Conservation (phyloP, 139 green algal genomes). For the Mychonastes homosphaera region DNA sequence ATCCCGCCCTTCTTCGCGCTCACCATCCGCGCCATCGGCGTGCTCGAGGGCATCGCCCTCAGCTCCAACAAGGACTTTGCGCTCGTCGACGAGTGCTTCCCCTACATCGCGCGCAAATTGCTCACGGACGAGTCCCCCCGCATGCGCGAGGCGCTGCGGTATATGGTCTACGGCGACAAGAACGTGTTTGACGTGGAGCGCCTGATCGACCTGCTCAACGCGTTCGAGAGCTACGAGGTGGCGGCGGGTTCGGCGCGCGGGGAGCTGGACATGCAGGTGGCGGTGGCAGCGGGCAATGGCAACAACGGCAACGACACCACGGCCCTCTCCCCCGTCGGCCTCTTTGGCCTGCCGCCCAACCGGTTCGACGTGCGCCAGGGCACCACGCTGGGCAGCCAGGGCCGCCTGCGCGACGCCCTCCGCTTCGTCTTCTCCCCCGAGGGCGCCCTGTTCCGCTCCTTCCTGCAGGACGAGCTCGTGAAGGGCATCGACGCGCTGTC, state of each 20-base stretch:
- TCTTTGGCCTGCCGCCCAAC: constrained; percentile 23
- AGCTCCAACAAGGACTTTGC: constrained; percentile 65
- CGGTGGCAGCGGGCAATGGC: constrained; percentile 13
- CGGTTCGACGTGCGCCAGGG: constrained; percentile 19
- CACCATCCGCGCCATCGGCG: constrained; percentile 85
- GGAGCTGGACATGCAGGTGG: constrained; percentile 28
- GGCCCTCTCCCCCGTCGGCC: not conserved
- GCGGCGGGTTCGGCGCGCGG: constrained; percentile 43
- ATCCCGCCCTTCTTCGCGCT: constrained; percentile 77
- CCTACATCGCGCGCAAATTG: constrained; percentile 86
- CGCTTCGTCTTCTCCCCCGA: constrained; percentile 40
- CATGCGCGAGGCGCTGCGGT: constrained; percentile 67
- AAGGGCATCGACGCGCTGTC: constrained; percentile 86
- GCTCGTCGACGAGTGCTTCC: constrained; percentile 96
- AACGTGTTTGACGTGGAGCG: constrained; percentile 61
- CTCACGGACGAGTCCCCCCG: constrained; percentile 85
- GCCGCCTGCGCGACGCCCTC: constrained; percentile 43
- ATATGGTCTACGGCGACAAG: constrained; percentile 72
- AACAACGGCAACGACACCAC: not conserved
- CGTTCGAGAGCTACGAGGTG: constrained; percentile 82
- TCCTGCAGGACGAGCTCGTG: constrained; percentile 92
- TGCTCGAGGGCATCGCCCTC: constrained; percentile 66
- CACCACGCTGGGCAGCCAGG: constrained; percentile 15
- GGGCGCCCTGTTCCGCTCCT: constrained; percentile 86
- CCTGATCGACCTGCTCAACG: constrained; percentile 92